Evolutionary conservation across 331 rosid species (phyloP).

Genomic region (Quercus phellos): DNA sequence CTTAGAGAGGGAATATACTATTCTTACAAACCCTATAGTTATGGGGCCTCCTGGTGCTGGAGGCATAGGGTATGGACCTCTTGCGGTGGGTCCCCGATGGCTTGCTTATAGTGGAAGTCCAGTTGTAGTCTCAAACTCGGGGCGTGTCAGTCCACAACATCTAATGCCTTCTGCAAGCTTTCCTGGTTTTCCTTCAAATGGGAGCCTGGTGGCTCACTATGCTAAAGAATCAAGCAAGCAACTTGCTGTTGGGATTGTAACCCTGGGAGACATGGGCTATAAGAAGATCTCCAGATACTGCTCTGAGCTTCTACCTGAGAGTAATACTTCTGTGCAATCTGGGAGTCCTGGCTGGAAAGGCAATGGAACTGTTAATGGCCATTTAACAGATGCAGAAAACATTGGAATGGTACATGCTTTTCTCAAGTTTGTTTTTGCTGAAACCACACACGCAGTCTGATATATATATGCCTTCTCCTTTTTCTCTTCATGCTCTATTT

Average conservation of each 20-base stretch:
- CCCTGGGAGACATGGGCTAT: slow-evolving; percentile 94
- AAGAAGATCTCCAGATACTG: slow-evolving; percentile 81
- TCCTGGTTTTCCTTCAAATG: slow-evolving; percentile 74
- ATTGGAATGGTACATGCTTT: slow-evolving; percentile 71
- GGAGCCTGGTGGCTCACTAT: slow-evolving; percentile 88
- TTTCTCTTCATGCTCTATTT: not conserved
- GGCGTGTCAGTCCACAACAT: slow-evolving; percentile 74
- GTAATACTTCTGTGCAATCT: slow-evolving; percentile 45
- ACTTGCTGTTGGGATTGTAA: slow-evolving; percentile 82
- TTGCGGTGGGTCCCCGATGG: slow-evolving; percentile 96
- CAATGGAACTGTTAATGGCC: slow-evolving; percentile 55
- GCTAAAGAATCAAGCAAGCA: slow-evolving; percentile 98
- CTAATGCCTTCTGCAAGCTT: slow-evolving; percentile 63
- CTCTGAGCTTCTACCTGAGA: slow-evolving; percentile 73
- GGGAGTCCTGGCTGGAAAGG: slow-evolving; percentile 49
- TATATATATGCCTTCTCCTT: not conserved
- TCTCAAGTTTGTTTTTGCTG: slow-evolving; percentile 12
- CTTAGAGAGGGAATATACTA: slow-evolving; percentile 71
- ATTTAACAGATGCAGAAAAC: slow-evolving; percentile 54
- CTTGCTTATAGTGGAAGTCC: slow-evolving; percentile 91
- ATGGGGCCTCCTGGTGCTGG: slow-evolving; percentile 59
- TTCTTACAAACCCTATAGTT: slow-evolving; percentile 74
- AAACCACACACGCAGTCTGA: not conserved
- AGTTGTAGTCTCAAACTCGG: slow-evolving; percentile 40
- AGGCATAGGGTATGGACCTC: slow-evolving; percentile 85